phyloP scores from a whole-genome alignment of 2,329 filamentous ascomycete genomes.

The Hymenoscyphus infarciens region DNA sequence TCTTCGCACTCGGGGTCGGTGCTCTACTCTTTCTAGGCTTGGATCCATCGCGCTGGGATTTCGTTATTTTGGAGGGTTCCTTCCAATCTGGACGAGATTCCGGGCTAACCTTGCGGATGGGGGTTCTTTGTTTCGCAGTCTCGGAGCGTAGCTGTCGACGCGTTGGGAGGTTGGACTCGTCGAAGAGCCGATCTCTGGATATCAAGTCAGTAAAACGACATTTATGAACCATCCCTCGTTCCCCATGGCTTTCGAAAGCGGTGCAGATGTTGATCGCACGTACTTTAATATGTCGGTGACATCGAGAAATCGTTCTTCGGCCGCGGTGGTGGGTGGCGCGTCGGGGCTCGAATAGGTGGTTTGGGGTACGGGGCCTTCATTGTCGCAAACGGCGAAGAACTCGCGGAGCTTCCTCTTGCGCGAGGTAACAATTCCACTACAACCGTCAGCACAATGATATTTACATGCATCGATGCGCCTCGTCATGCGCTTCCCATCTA shows the following conservation, averaged over 20 bases:
- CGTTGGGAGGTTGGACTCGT: constrained; percentile 51
- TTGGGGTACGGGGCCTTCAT: constrained; percentile 56
- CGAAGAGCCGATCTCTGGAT: constrained; percentile 46
- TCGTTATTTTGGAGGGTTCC: constrained; percentile 25
- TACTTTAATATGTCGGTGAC: constrained; percentile 59
- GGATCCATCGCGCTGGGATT: constrained; percentile 27
- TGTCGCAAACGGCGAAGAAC: constrained; percentile 76
- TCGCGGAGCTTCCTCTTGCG: constrained; percentile 89
- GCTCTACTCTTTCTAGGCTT: constrained; percentile 29
- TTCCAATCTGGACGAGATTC: constrained; percentile 16
- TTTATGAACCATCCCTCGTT: background rate
- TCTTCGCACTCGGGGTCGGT: constrained; percentile 25
- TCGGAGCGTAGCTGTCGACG: constrained; percentile 46
- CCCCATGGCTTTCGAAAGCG: constrained; percentile 7
- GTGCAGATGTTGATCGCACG: constrained; percentile 36
- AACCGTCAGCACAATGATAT: constrained; percentile 32
- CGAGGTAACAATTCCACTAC: constrained; percentile 71
- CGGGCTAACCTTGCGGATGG: constrained; percentile 24
- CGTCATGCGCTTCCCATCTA: constrained; percentile 25
- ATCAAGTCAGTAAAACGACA: constrained; percentile 30
- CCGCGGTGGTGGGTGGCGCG: constrained; percentile 49
- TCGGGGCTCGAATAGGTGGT: constrained; percentile 54
- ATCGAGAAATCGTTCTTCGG: constrained; percentile 54
- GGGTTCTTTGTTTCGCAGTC: constrained; percentile 40
- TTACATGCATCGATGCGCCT: constrained; percentile 26